Percentiles rank a stretch among this genome's conserved stretches.
phyloP scores from a whole-genome alignment of 805 yeast genomes.

The Hanseniaspora guilliermondii region DNA sequence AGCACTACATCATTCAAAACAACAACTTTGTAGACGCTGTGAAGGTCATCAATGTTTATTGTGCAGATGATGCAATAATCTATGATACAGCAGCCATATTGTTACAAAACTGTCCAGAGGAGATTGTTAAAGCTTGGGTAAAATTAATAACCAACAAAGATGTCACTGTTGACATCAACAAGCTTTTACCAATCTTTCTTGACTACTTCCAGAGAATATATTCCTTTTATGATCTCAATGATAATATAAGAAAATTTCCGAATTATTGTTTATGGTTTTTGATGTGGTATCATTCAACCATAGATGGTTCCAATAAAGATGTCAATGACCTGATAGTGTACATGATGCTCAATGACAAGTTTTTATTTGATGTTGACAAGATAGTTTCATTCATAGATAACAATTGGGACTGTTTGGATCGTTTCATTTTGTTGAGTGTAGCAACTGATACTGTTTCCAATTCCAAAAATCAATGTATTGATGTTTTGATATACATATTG shows the following conservation, averaged over 20 bases:
- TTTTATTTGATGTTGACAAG: constrained; percentile 32
- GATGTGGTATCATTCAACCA: constrained; percentile 7
- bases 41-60: constrained; percentile 40
- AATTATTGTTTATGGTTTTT: constrained; percentile 7
- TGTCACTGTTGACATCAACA: constrained; percentile 42
- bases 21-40: constrained; percentile 63
- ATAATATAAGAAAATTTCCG: not conserved
- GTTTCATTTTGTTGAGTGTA: constrained; percentile 62
- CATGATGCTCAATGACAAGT: constrained; percentile 38
- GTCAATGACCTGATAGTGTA: constrained; percentile 63
- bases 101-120: constrained; percentile 52
- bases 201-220: constrained; percentile 45
- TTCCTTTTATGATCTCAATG: constrained; percentile 33
- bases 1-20: constrained; percentile 47
- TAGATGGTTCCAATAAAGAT: constrained; percentile 31
- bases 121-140: constrained; percentile 72
- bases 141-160: constrained; percentile 30
- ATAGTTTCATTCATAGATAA: constrained; percentile 40
- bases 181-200: constrained; percentile 63
- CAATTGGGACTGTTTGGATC: constrained; percentile 35
- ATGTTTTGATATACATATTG: constrained; percentile 62
- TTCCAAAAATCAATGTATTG: constrained; percentile 34
- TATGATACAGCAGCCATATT: constrained; percentile 61
- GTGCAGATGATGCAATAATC: constrained; percentile 37
- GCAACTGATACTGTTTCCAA: constrained; percentile 58